A percentile compares a stretch with the other conserved stretches of the same genome.
Evolutionary conservation across 148 eudicot genomes (phyloP).

Genomic region (Mesembryanthemum crystallinum): DNA sequence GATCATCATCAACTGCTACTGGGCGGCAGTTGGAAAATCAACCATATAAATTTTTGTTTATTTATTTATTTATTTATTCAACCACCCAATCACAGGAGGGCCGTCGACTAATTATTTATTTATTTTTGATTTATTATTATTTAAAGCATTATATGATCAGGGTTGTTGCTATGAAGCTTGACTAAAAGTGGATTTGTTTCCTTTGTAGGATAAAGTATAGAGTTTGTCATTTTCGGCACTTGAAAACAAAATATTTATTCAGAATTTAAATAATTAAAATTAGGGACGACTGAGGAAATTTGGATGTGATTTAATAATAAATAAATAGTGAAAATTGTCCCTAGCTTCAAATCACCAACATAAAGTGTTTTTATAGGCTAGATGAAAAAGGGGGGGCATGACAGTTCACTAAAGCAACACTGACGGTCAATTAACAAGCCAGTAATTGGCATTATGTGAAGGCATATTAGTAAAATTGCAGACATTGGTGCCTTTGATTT

Average conservation of each 20-base stretch:
- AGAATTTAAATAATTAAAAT: not conserved
- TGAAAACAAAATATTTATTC: not conserved
- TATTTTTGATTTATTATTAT: too few species aligned
- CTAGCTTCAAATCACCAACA: conserved; percentile 23
- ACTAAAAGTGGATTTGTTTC: not conserved
- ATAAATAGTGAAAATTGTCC: not conserved
- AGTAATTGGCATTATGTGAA: conserved; percentile 33
- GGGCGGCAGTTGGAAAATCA: conserved; percentile 17
- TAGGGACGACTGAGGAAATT: not conserved
- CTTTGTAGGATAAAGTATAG: too few species aligned
- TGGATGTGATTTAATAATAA: not conserved
- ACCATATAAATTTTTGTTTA: not conserved
- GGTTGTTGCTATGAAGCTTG: conserved; percentile 14
- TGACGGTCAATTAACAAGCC: conserved; percentile 31
- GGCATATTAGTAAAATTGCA: conserved; percentile 25
- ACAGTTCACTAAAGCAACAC: conserved; percentile 25
- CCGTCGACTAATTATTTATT: conserved; percentile 3
- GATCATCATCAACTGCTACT: not conserved
- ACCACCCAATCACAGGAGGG: conserved; percentile 22
- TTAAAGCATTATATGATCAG: conserved; percentile 17
- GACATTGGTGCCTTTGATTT: conserved; percentile 33
- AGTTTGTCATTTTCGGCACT: not conserved
- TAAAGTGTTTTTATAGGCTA: conserved; percentile 12
- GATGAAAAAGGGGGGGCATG: conserved; percentile 23
- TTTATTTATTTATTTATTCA: not conserved